These are phyloP conservation scores for Aeschynomene evenia DNA, from an alignment of 306 rosid genomes.

Conservation along the genomic window DNA sequence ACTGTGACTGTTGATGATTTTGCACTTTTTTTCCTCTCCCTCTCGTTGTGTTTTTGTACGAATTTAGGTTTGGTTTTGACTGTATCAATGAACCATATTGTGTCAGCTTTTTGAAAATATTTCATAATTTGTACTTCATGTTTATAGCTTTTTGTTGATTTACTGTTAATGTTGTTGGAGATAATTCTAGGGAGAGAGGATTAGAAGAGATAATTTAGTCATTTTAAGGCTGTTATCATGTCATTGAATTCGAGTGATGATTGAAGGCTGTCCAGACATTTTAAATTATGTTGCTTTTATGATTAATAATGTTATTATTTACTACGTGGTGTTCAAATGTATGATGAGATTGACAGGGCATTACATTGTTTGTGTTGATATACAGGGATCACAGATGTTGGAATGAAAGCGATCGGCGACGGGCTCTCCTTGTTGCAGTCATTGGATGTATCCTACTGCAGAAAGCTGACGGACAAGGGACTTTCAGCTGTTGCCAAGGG, in stretches of 20 bases:
- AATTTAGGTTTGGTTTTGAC: neutral
- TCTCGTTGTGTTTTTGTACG: neutral
- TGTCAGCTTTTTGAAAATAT: too few relatives aligned
- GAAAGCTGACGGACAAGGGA: slow-evolving; percentile 82
- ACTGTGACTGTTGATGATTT: neutral
- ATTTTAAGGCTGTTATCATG: neutral
- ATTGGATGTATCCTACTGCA: slow-evolving; percentile 85
- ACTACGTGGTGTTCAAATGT: neutral
- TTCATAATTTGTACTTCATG: neutral
- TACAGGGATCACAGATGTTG: slow-evolving; percentile 79
- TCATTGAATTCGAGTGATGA: slow-evolving; percentile 18
- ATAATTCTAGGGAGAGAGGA: neutral
- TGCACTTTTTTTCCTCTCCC: neutral
- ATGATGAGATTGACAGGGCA: neutral
- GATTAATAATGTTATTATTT: neutral
- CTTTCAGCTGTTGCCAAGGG: slow-evolving; percentile 78
- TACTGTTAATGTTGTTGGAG: too few relatives aligned
- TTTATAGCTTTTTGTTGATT: neutral
- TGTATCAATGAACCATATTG: neutral
- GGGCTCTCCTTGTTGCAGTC: slow-evolving; percentile 71
- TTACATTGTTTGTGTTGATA: slow-evolving; percentile 22
- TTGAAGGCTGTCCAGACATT: neutral
- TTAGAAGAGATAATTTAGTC: neutral
- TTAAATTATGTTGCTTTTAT: neutral
- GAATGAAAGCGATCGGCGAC: slow-evolving; percentile 67